These are phyloP conservation scores for Boletellus dicymbophilus DNA, from an alignment of 1,284 basidiomycete genomes.

Conservation along the genomic window DNA sequence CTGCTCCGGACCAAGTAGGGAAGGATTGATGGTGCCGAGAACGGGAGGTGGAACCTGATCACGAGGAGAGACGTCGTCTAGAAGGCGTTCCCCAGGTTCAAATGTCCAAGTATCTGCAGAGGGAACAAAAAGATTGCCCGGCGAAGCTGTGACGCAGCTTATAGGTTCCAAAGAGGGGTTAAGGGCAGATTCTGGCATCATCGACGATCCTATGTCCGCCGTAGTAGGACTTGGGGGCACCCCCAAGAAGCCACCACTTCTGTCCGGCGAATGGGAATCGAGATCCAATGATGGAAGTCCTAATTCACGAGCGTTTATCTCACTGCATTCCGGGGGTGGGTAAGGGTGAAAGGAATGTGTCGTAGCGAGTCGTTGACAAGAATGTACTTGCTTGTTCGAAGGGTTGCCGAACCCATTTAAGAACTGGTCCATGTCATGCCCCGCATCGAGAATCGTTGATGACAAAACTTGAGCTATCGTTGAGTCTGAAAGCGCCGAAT, in stretches of 20 bases:
- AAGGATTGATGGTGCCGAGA: constrained; percentile 30
- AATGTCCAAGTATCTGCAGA: constrained; percentile 13
- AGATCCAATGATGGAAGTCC: constrained; percentile 6
- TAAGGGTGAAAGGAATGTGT: constrained; percentile 7
- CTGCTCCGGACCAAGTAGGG: constrained; percentile 24
- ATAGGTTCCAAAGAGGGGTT: constrained; percentile 3
- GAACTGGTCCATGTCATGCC: constrained; percentile 28
- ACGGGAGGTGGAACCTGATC: neutral
- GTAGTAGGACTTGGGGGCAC: constrained; percentile 28
- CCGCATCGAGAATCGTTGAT: constrained; percentile 12
- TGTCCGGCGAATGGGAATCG: constrained; percentile 6
- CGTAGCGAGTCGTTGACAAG: constrained; percentile 1
- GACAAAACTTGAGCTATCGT: neutral
- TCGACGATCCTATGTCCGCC: neutral
- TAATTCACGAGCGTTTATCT: constrained; percentile 2
- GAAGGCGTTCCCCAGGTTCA: constrained; percentile 3
- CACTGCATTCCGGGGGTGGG: neutral
- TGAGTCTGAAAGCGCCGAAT: neutral
- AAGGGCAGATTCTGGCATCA: neutral
- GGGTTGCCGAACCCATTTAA: constrained; percentile 28
- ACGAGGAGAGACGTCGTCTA: neutral
- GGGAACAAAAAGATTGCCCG: constrained; percentile 2
- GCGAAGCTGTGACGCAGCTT: constrained; percentile 3
- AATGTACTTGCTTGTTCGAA: constrained; percentile 13
- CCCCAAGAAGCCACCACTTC: constrained; percentile 23